These are phyloP conservation scores for Triticum timopheevii DNA, from an alignment of 176 grass and related monocot genomes.

Conservation along the genomic window DNA sequence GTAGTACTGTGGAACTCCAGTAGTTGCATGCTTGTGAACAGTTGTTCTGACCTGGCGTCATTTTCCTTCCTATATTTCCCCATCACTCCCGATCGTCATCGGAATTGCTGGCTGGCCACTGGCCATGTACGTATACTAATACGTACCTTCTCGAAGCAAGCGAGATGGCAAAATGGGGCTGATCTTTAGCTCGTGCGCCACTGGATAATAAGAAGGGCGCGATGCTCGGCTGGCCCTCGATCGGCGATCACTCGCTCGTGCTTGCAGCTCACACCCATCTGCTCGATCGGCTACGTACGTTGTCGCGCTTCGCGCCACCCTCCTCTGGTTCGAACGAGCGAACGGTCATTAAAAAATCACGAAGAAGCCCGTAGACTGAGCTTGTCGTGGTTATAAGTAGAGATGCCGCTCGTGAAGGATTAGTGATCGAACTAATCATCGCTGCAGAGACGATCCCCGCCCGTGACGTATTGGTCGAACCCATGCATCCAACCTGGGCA, in stretches of 20 bases:
- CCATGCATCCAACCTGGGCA: background rate
- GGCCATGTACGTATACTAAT: background rate
- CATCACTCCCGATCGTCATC: background rate
- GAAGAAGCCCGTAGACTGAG: too few relatives aligned
- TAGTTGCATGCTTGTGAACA: background rate
- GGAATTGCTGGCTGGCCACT: background rate
- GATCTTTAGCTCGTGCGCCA: background rate
- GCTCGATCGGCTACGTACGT: background rate
- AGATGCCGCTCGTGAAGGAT: too few relatives aligned
- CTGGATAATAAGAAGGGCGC: background rate
- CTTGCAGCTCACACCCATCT: background rate
- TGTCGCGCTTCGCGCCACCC: background rate
- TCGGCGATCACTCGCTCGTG: background rate
- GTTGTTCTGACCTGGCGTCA: background rate
- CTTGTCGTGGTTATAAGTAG: too few relatives aligned
- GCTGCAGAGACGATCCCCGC: too few relatives aligned
- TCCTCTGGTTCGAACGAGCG: background rate
- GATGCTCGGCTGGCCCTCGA: conserved; percentile 17
- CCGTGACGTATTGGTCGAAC: too few relatives aligned
- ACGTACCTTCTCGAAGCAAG: background rate
- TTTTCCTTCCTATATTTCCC: background rate
- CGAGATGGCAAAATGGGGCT: background rate
- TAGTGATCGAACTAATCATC: too few relatives aligned
- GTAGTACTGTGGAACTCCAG: background rate
- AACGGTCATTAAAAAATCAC: too few relatives aligned